These are phyloP conservation scores for Cymodocea nodosa DNA, from an alignment of 116 monocot species.

Conservation along the genomic window DNA sequence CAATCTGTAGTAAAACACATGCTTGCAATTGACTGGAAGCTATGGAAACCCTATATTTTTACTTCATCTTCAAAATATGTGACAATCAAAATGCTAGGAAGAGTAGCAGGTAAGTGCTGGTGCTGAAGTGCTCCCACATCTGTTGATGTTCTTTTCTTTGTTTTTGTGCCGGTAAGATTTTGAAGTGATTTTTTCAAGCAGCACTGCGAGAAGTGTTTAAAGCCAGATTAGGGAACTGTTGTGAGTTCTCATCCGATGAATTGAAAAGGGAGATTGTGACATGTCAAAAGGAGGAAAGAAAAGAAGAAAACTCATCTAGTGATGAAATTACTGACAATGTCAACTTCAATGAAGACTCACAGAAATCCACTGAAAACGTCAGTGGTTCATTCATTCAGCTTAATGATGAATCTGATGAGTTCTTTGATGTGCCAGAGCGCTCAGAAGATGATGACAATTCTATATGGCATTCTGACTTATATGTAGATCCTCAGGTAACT, in stretches of 20 bases:
- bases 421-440: conserved; percentile 82
- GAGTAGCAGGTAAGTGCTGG: conserved; percentile 58
- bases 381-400: conserved; percentile 64
- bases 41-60: conserved; percentile 73
- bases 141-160: neutral
- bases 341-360: conserved; percentile 12
- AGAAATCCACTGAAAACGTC: conserved; percentile 16
- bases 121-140: neutral
- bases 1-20: conserved; percentile 96
- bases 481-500: conserved; percentile 34
- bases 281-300: conserved; percentile 27
- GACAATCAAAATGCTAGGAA: conserved; percentile 80
- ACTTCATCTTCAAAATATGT: conserved; percentile 72
- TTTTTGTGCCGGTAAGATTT: neutral
- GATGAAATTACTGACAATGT: conserved; percentile 16
- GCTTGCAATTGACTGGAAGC: conserved; percentile 98
- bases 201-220: conserved; percentile 86
- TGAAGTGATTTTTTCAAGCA: conserved; percentile 6
- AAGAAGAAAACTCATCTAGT: conserved; percentile 16
- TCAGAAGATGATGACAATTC: conserved; percentile 40
- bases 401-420: conserved; percentile 85
- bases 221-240: conserved; percentile 48
- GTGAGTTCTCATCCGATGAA: conserved; percentile 63
- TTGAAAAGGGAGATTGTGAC: conserved; percentile 22
- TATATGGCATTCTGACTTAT: conserved; percentile 34